A percentile compares a stretch with the other conserved stretches of the same genome.
Conservation (phyloP, 768 basidiomycete species). For the Kwoniella mangroviensis region DNA sequence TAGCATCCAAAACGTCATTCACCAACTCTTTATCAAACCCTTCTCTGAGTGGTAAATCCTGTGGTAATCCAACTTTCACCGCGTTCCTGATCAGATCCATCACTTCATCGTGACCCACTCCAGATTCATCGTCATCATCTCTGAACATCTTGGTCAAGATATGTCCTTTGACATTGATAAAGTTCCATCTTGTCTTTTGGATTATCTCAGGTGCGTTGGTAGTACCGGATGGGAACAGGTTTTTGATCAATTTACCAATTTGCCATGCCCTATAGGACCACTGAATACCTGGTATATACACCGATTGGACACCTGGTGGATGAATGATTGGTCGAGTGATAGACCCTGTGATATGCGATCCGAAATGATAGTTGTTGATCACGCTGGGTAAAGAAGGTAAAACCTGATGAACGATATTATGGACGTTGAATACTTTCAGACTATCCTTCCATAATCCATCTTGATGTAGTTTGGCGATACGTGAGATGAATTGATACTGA, state of each 20-base stretch:
- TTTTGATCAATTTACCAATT: constrained; percentile 32
- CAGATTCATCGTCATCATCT: constrained; percentile 40
- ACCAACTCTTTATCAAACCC: constrained; percentile 31
- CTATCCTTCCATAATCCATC: constrained; percentile 13
- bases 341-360: constrained; percentile 19
- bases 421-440: constrained; percentile 27
- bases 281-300: constrained; percentile 25
- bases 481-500: constrained; percentile 30
- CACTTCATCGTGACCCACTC: constrained; percentile 32
- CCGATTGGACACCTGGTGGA: constrained; percentile 5
- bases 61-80: constrained; percentile 24
- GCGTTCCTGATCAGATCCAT: constrained; percentile 13
- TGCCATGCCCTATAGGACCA: constrained; percentile 43
- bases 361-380: constrained; percentile 36
- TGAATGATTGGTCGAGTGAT: not conserved
- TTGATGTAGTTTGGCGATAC: constrained; percentile 17
- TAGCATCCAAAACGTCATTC: constrained; percentile 20
- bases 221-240: constrained; percentile 33
- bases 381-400: constrained; percentile 29
- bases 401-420: constrained; percentile 37
- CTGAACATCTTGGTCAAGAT: constrained; percentile 29
- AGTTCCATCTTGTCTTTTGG: constrained; percentile 26
- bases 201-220: not conserved
- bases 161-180: constrained; percentile 29
- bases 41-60: constrained; percentile 35